Conservation (phyloP, 495 filamentous ascomycete genomes). For the Aspergillus sclerotiicarbonarius region DNA sequence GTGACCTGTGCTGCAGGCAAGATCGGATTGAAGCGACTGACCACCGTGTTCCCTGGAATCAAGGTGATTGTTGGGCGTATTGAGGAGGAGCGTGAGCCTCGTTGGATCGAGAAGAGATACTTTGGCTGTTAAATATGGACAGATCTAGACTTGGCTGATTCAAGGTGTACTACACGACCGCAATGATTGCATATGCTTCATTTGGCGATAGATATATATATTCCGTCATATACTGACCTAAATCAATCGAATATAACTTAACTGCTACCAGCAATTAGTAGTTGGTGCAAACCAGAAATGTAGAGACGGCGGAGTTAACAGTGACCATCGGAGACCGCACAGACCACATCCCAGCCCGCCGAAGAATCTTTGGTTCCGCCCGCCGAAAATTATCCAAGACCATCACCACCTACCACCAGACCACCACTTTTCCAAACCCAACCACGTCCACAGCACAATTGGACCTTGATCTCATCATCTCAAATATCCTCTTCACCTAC, state of each 20-base stretch:
- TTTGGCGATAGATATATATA: constrained; percentile 11
- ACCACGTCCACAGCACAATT: neutral
- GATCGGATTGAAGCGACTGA: constrained; percentile 74
- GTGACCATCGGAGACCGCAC: constrained; percentile 14
- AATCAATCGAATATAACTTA: neutral
- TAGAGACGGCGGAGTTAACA: neutral
- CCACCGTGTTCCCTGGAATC: constrained; percentile 81
- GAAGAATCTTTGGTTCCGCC: constrained; percentile 26
- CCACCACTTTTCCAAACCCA: neutral
- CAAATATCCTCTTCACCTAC: neutral
- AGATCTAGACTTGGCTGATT: too few relatives aligned
- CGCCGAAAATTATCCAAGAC: constrained; percentile 20
- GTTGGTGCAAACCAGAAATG: neutral
- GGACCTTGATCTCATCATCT: neutral
- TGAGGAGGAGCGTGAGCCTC: constrained; percentile 68
- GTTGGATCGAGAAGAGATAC: constrained; percentile 83
- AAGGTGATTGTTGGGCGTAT: constrained; percentile 79
- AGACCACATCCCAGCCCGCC: constrained; percentile 15
- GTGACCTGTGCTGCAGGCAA: constrained; percentile 84
- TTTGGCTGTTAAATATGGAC: constrained; percentile 60
- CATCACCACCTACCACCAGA: too few relatives aligned
- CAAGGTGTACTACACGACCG: neutral
- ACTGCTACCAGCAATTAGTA: too few relatives aligned
- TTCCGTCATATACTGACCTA: neutral
- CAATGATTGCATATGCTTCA: neutral